phyloP scores from a whole-genome alignment of 768 basidiomycete species.

The Auricularia sp. region DNA sequence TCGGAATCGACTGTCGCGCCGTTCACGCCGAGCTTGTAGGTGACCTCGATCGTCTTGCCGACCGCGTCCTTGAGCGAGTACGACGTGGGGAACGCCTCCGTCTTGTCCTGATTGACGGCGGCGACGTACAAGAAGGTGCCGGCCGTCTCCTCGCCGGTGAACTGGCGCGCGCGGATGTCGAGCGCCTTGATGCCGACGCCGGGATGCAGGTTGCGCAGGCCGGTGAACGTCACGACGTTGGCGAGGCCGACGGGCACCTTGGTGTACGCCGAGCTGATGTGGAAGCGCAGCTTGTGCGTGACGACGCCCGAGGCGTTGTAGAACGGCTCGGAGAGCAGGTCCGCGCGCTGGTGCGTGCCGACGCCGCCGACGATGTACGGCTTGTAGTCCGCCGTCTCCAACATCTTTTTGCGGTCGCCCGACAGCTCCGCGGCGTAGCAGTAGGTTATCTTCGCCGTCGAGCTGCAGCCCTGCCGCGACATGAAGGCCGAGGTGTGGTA shows the following conservation, averaged over 20 bases:
- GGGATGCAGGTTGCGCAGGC: background rate
- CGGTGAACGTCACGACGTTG: background rate
- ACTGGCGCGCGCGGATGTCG: background rate
- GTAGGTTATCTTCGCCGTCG: background rate
- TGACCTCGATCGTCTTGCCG: constrained; percentile 1
- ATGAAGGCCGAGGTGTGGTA: background rate
- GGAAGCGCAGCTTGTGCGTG: constrained; percentile 1
- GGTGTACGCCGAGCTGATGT: background rate
- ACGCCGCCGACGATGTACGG: background rate
- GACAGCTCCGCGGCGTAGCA: background rate
- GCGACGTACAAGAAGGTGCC: background rate
- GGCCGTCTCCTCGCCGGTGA: background rate
- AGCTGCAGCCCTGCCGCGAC: background rate
- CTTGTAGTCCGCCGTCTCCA: background rate
- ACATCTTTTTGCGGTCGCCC: background rate
- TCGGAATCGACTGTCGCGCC: background rate
- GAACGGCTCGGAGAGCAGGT: background rate
- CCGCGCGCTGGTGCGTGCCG: background rate
- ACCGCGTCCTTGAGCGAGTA: background rate
- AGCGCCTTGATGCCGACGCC: background rate
- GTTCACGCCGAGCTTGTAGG: background rate
- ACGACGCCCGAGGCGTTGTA: background rate
- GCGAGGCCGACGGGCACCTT: background rate
- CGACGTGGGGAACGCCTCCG: background rate
- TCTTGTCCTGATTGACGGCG: background rate